These are phyloP conservation scores for Sclerospora graminicola DNA, from an alignment of 352 stramenopile species.

Conservation along the genomic window DNA sequence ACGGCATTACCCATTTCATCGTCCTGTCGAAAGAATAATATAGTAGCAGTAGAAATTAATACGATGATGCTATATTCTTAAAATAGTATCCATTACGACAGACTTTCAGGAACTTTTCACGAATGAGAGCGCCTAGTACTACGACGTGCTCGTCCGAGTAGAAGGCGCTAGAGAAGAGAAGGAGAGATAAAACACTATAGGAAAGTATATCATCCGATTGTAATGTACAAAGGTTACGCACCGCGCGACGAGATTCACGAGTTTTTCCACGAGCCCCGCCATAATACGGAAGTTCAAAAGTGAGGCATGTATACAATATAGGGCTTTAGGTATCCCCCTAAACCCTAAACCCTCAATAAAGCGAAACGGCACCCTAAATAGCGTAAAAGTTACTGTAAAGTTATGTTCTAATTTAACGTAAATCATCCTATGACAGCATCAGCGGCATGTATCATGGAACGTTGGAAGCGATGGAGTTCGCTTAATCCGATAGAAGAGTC, in stretches of 20 bases:
- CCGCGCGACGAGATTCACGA: slow-evolving; percentile 75
- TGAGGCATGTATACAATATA: too few relatives aligned
- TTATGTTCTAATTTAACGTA: too few relatives aligned
- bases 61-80: not conserved
- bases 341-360: too few relatives aligned
- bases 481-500: too few relatives aligned
- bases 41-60: not conserved
- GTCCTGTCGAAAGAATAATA: slow-evolving; percentile 30
- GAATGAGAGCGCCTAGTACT: slow-evolving; percentile 75
- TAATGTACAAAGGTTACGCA: slow-evolving; percentile 13
- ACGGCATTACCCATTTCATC: slow-evolving; percentile 83
- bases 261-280: slow-evolving; percentile 80
- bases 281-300: slow-evolving; percentile 19
- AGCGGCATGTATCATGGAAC: too few relatives aligned
- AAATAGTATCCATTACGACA: not conserved
- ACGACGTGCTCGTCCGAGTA: slow-evolving; percentile 84
- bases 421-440: too few relatives aligned
- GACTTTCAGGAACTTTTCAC: slow-evolving; percentile 85
- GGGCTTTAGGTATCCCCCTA: too few relatives aligned
- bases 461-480: too few relatives aligned
- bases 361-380: too few relatives aligned
- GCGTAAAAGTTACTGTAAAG: too few relatives aligned
- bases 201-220: not conserved
- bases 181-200: not conserved
- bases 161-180: slow-evolving; percentile 43